Evolutionary conservation across 306 rosid genomes (phyloP).

Genomic region (Fragaria ananassa): DNA sequence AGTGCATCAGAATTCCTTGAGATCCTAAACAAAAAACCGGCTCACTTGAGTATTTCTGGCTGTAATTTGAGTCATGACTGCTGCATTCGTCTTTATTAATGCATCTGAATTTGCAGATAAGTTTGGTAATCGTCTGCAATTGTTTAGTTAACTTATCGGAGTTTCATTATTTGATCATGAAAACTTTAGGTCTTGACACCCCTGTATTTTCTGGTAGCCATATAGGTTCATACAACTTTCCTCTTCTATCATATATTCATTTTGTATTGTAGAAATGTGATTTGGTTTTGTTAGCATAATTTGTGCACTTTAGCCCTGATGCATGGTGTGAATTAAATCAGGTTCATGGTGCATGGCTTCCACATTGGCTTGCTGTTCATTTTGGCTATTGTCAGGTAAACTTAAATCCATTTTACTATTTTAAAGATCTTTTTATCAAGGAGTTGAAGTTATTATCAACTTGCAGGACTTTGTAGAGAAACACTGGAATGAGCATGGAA

Average conservation of each 20-base stretch:
- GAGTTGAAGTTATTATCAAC: constrained; percentile 20
- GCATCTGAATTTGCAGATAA: neutral
- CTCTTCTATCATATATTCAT: neutral
- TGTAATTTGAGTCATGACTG: neutral
- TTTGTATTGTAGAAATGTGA: neutral
- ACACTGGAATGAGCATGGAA: constrained; percentile 74
- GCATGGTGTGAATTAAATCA: constrained; percentile 36
- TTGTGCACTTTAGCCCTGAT: constrained; percentile 14
- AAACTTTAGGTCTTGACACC: neutral
- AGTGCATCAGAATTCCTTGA: neutral
- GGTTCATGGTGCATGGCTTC: constrained; percentile 91
- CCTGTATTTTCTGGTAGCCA: neutral
- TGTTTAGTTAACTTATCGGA: neutral
- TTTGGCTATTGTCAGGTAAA: constrained; percentile 56
- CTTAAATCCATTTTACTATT: constrained; percentile 17
- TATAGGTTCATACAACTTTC: neutral
- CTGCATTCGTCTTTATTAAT: neutral
- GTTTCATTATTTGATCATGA: neutral
- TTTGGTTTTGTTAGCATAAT: neutral
- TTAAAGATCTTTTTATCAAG: constrained; percentile 15
- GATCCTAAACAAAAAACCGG: neutral
- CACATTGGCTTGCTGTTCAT: constrained; percentile 84
- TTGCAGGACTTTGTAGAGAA: constrained; percentile 49
- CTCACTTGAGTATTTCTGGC: neutral
- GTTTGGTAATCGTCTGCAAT: neutral